Conservation (phyloP, 2,329 filamentous ascomycete species). For the Monosporascus cannonballus region DNA sequence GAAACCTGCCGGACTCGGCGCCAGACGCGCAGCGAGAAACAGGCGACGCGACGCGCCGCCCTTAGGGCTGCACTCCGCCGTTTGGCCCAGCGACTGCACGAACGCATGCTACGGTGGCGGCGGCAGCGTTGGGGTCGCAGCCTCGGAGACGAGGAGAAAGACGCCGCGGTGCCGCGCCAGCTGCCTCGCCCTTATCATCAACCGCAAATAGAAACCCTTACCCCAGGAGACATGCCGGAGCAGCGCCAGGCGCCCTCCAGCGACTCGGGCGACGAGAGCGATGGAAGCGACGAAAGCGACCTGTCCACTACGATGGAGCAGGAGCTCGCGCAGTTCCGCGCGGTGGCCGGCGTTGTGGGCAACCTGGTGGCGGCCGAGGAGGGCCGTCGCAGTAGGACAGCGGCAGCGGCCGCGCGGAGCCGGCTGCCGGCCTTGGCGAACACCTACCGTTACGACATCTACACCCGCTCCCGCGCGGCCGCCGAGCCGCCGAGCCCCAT, state of each 20-base stretch:
- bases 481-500: conserved; percentile 20
- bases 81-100: conserved; percentile 24
- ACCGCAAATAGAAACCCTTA: too few species aligned
- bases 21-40: neutral
- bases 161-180: conserved; percentile 13
- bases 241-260: too few species aligned
- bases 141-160: conserved; percentile 30
- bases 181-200: too few species aligned
- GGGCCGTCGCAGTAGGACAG: conserved; percentile 11
- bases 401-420: neutral
- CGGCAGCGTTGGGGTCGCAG: conserved; percentile 6
- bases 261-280: conserved; percentile 20
- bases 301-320: conserved; percentile 38
- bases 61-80: conserved; percentile 20
- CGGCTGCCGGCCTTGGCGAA: conserved; percentile 7
- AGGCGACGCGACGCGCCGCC: conserved; percentile 9
- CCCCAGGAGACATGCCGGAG: too few species aligned
- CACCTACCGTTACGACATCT: conserved; percentile 1
- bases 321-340: conserved; percentile 42
- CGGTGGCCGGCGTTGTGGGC: conserved; percentile 38
- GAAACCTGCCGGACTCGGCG: conserved; percentile 16
- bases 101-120: conserved; percentile 5
- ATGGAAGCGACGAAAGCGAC: conserved; percentile 1
- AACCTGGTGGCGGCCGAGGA: conserved; percentile 41
- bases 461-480: conserved; percentile 12